Evolutionary conservation across 129 eudicot genomes (phyloP), one percentile per base, ranked within the genome.

Genomic region (Escallonia herrerae): DNA sequence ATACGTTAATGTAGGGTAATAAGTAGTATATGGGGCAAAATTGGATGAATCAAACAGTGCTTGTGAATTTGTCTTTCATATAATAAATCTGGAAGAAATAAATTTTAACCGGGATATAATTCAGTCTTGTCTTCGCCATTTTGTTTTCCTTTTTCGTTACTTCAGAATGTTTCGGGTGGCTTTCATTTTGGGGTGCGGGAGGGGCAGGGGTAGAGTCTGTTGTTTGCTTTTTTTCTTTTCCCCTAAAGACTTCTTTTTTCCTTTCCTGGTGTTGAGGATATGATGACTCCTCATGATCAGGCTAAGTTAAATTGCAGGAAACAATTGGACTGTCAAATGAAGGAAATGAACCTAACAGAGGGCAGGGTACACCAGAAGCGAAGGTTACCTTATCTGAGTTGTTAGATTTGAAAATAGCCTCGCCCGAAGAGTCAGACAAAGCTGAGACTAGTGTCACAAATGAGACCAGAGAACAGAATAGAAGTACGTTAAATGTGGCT

Each of bases 341-440:
- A 67, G 80, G 73, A 74, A 61, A 15, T 64, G 75, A 81, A 65
- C 64, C 45, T 59, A 51, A 62, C 62, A 71, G 77, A 75, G 84
- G 72, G n/a, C 84, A 74, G 58, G 67, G 81, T 61, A 67, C 88
- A 40, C 66, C 68, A 7, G 76, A 83, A 65, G 76, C 65, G 33
- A 70, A 56, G 54, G 75, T 63, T 58, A 47, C 80, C 15, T 74
- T 91, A 80, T 81, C 84, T 44, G 86, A 82, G 76, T 71, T 79
- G 15, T 74, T 91, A 60, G 79, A 87, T 69, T 76, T 82, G 64
- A 65, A 72, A 66, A 79, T 91, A 66, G 2, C 68, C 58, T 91
- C 94, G 94, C 80, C 76, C 33, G 77, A 79, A 80, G 86, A 83
- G 71, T 44, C 62, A 40, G 86, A 79, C 66, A 74, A 70, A 43